Base-by-base conservation (phyloP, 208 protist genomes). In the Leishmania mexicana region DNA sequence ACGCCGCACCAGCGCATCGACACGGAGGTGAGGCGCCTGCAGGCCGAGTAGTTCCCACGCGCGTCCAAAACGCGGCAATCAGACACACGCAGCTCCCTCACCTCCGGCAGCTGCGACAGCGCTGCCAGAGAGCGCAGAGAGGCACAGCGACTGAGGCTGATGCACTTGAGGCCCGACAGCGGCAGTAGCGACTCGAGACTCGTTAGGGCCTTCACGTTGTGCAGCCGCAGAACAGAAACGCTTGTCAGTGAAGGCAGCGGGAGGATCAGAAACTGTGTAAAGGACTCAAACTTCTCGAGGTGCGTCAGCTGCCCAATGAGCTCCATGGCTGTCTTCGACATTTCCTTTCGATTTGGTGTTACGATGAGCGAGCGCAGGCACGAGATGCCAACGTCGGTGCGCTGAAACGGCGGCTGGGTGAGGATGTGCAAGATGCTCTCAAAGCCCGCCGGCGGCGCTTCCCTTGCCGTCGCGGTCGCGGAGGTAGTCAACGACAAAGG, bases 201-300 rank as follows among this genome's bases (percentile, higher is more conserved):
- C 17, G 73, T 85, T 76, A 78, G 76, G 3, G 68, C 15, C 72
- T 11, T 71, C 53, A n/a, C 53, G 47, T 80, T 80, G 45, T 68
- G 81, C 74, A 84, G 75, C 45, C 78, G 71, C 62, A 80, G 42
- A 38, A 80, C 81, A 51, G 53, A 40, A 21, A 77, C 38, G 49
- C 67, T 80, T 4, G 31, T 17, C 11, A 68, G 1, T 15, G 45
- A 28, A 11, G 81, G 53, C 19, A 79, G 31, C 5, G 74, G 65
- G n/a, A 84, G 65, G 42, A 31, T 17, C 42, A 80, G 60, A n/a
- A 40, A 49, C 67, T 45, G 57, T 2, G 81, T 67, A 71, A 84
- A 84, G 54, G 67, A 79, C 76, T 81, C 81, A 1, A 80, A n/a
- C 45, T 84, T 76, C 58, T 78, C 75, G n/a, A 84, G 75, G 68